Evolutionary conservation across 2,329 filamentous ascomycete species (phyloP).

Genomic region (Trichoderma koningiopsis): DNA sequence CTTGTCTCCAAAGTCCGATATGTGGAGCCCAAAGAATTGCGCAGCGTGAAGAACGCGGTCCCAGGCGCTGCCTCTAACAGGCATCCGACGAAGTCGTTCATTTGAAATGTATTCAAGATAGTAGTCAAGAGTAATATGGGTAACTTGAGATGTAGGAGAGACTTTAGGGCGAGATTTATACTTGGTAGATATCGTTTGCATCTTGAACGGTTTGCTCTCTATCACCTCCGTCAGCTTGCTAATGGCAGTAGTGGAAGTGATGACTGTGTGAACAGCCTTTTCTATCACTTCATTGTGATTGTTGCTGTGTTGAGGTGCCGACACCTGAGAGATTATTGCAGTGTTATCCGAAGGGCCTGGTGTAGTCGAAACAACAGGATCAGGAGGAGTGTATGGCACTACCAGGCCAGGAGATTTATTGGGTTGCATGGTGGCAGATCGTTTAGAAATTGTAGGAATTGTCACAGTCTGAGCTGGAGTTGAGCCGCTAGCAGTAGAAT

Average conservation of each 20-base stretch:
- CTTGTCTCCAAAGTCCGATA: slow-evolving; percentile 41
- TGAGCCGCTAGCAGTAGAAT: neutral
- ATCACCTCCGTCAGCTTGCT: neutral
- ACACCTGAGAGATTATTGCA: neutral
- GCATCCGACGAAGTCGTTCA: slow-evolving; percentile 46
- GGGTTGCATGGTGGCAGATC: neutral
- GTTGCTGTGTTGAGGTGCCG: neutral
- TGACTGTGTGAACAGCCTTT: neutral
- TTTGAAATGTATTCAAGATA: slow-evolving; percentile 44
- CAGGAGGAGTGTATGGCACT: neutral
- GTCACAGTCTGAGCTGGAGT: neutral
- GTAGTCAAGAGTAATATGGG: neutral
- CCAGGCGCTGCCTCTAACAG: slow-evolving; percentile 44
- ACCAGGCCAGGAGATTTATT: neutral
- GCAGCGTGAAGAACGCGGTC: slow-evolving; percentile 45
- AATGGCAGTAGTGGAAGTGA: neutral
- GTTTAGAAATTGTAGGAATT: neutral
- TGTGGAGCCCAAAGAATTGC: slow-evolving; percentile 46
- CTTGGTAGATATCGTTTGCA: neutral
- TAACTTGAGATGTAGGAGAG: neutral
- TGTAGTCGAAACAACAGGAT: neutral
- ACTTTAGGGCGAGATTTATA: neutral
- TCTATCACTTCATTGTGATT: neutral
- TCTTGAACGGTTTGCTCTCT: neutral
- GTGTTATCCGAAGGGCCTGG: neutral